Evolutionary conservation across 2,329 filamentous ascomycete species (phyloP), one percentile per base, ranked within the genome.

Genomic region (Arthrinium puccinioides): DNA sequence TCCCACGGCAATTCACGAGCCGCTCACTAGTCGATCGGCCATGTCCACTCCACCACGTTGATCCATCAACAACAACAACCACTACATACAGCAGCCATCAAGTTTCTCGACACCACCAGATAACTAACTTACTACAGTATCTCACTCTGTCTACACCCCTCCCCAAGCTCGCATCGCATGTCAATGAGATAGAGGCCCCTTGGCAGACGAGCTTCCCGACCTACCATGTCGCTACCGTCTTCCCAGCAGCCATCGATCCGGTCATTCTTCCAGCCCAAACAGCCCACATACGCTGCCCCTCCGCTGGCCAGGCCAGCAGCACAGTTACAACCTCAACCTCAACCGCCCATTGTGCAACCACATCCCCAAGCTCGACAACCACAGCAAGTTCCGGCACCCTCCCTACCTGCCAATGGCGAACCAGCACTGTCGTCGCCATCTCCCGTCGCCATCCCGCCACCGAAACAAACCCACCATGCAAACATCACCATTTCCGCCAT

Each of bases 231-330:
- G 41, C 55, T 57, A 33, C 48, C 57, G 27, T 58, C 63, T 9
- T 50, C 52, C 33, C 52, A 55, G 41, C 57, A 79, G 51, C 59
- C 69, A 26, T 79, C 76, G 31, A 81, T 82, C 49, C 72, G 70
- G 37, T 79, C 74, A 37, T 82, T 82, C 62, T 81, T 82, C 56
- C 64, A 67, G 44, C 67, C 69, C 32, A 61, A 60, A 46, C 52
- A 63, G 32, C 66, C 67, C 29, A 60, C 63, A 39, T 70, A 72
- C 46, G 53, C 64, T 48, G 39, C 45, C 38, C 47, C 44, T 35
- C 41, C 49, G 32, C 42, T 48, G 34, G 40, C 51, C 27, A 37
- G 49, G 28, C 37, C 47, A 9, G 10, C 31, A 21, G 11, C 36
- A 18, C 40, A 30, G 42, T 44, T 41, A 28, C 35, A 34, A 21